Evolutionary conservation across 805 yeast species (phyloP), one percentile per base, ranked within the genome.

Genomic region (Metschnikowia shivogae): DNA sequence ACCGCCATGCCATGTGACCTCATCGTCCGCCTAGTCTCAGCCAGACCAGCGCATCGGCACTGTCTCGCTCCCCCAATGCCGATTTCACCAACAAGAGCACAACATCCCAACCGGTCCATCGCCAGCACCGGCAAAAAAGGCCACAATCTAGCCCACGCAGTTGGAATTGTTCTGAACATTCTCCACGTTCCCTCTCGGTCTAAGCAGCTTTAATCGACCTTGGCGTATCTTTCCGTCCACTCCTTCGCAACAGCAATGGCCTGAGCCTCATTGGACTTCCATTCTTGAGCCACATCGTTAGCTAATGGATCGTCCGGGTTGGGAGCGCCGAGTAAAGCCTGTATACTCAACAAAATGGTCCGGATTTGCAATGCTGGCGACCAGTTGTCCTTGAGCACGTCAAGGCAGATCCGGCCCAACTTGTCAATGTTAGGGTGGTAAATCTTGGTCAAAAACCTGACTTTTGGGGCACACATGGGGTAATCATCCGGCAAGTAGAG

Each of bases 231-330:
- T 50, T 63, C 65, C 0, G 92, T 85, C 92, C 90, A 85, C 52
- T 81, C 83, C 52, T 64, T 68, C 7, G 98, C 99, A 19, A 85
- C 89, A 11, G 69, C 77, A 43, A 89, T 82, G 19, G 98, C 99
- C 49, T 73, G 73, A 34, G 74, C 70, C 65, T 89, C 95, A 58
- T 93, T 80, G 52, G 81, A 84, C 61, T 92, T 85, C 97, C 99
- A 93, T 50, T 86, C 92, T 55, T 89, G 90, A 2, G 99, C 99
- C 34, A 93, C 99, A 54, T 93, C 98, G 60, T 93, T 93, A 14
- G 98, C 98, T 55, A 93, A 74, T 1, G 99, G 99, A 66, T 93
- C 99, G 62, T 93, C 96, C 2, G 99, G 99, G 58, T 93, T 93
- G 9, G 99, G 99, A 5, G 96, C 89, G 2, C 96, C 96, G 42